Evolutionary conservation across 169 alveolate genomes (phyloP), one percentile per base, ranked within the genome.

Genomic region (Cryptosporidium meleagridis): DNA sequence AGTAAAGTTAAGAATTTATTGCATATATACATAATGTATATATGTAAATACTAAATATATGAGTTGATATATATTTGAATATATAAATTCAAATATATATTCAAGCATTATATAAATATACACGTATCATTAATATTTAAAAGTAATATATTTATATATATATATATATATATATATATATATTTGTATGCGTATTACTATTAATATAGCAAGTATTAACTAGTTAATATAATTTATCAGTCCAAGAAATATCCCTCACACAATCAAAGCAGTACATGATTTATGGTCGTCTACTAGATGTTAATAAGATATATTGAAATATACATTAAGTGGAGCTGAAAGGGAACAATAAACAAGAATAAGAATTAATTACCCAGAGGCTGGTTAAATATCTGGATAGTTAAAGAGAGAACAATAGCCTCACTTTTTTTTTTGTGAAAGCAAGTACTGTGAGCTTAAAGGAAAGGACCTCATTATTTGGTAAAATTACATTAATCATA

Each of bases 241-340:
- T 12, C 45, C 37, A 39, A 23, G 67, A 44, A 18, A 71, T 37
- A 33, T 37, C 51, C 84, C 85, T 71, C 85, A 71, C 68, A 71
- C 85, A 71, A 45, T 70, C 39, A 71, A 71, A 71, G 29, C 65
- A 52, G 67, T 71, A 71, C 61, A 71, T 65, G 72, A 65, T 65
- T 65, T 65, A 31, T 65, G 72, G 52, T 65, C 72, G 72, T 65
- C 72, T 65, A 65, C 72, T 65, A 65, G 72, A 65, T 65, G 72
- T 21, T 65, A 65, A 65, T 8, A 35, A 65, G 33, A 65, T 29
- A 65, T n/a, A 65, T 37, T 31, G 51, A 65, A 65, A 37, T 65
- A 12, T 65, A 65, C 31, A 26, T 65, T 33, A 4, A 65, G 53
- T 33, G 72, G 72, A 18, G 67, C 51, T 65, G 44, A 65, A 65